phyloP scores from a whole-genome alignment of 176 grass and related monocot genomes.

The Paspalum vaginatum region DNA sequence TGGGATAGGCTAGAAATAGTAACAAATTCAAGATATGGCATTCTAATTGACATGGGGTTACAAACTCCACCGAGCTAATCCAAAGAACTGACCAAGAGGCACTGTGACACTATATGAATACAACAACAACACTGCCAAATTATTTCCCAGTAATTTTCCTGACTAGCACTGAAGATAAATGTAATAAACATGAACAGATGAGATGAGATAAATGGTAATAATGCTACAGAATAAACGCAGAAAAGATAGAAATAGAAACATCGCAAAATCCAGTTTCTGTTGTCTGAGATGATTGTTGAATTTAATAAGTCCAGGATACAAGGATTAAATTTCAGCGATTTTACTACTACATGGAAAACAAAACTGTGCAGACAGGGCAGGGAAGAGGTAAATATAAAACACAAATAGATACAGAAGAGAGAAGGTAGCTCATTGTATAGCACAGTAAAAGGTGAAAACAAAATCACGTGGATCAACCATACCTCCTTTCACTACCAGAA shows the following conservation, averaged over 20 bases:
- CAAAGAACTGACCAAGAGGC: not conserved
- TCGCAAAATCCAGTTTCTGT: not conserved
- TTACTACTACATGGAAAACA: not conserved
- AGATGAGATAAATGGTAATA: not conserved
- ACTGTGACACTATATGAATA: not conserved
- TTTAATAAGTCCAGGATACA: conserved; percentile 10
- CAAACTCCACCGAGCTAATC: conserved; percentile 15
- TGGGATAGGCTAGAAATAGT: not conserved
- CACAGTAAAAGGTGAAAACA: not conserved
- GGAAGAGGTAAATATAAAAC: too few relatives aligned
- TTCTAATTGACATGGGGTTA: conserved; percentile 1
- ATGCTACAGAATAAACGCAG: not conserved
- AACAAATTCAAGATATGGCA: conserved; percentile 12
- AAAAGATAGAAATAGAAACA: conserved; percentile 9
- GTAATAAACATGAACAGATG: not conserved
- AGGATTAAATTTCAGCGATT: conserved; percentile 3
- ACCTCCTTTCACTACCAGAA: conserved; percentile 26
- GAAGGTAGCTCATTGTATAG: not conserved
- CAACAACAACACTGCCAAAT: not conserved
- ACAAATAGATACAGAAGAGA: not conserved
- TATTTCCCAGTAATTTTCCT: not conserved
- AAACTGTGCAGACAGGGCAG: not conserved
- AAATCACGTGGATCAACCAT: conserved; percentile 16
- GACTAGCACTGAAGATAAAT: conserved; percentile 21
- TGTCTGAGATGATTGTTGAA: conserved; percentile 1